Percentiles rank a stretch among this genome's conserved stretches.
These are phyloP conservation scores for Solanum phureja DNA, from an alignment of 257 asterid genomes.

Conservation along the genomic window DNA sequence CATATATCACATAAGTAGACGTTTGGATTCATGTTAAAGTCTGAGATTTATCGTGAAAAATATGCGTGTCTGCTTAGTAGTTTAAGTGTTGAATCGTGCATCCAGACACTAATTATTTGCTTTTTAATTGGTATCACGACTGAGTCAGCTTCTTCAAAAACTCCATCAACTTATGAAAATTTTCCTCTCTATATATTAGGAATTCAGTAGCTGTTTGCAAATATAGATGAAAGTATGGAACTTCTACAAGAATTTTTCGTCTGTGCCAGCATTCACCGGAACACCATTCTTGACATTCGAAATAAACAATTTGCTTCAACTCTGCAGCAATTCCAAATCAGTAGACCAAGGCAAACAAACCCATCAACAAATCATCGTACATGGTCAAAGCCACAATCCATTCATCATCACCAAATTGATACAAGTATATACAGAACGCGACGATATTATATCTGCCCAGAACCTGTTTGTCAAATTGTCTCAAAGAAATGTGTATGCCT, in stretches of 20 bases:
- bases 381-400: conserved; percentile 3
- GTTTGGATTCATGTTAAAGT: too few relatives aligned
- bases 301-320: conserved; percentile 19
- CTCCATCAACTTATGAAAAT: background rate
- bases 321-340: conserved; percentile 13
- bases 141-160: background rate
- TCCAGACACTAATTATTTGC: background rate
- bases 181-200: background rate
- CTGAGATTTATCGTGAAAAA: too few relatives aligned
- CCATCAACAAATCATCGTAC: conserved; percentile 19
- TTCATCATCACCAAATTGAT: conserved; percentile 24
- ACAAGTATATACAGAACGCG: conserved; percentile 13
- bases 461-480: conserved; percentile 25
- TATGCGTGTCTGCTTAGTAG: too few relatives aligned
- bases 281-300: background rate
- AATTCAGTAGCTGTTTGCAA: background rate
- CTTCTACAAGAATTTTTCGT: background rate
- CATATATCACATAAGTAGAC: too few relatives aligned
- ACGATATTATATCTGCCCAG: conserved; percentile 11
- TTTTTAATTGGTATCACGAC: background rate
- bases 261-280: background rate
- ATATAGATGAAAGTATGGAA: conserved; percentile 8
- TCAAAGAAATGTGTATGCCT: conserved; percentile 27
- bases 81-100: too few relatives aligned
- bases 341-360: conserved; percentile 16